Evolutionary conservation across 2,329 filamentous ascomycete species (phyloP).

Genomic region (Colletotrichum sublineola): DNA sequence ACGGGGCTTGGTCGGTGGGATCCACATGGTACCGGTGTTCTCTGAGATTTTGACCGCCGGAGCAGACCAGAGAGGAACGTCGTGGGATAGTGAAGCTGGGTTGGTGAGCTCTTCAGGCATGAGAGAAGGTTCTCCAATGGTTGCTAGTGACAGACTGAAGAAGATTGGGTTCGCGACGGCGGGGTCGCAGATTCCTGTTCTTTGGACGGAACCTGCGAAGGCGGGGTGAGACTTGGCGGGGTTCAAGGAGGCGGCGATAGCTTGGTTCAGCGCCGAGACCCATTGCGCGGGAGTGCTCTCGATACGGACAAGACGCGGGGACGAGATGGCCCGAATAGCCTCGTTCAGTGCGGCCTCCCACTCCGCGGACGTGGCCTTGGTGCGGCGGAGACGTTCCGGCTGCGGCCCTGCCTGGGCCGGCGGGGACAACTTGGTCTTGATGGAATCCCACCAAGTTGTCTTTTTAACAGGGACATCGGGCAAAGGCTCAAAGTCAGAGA

Average conservation of each 20-base stretch:
- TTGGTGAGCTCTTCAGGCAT: not conserved
- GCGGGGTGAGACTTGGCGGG: conserved; percentile 34
- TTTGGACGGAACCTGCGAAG: not conserved
- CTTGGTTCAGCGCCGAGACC: conserved; percentile 39
- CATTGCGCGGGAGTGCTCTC: conserved; percentile 36
- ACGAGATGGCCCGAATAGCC: conserved; percentile 14
- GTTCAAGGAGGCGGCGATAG: conserved; percentile 26
- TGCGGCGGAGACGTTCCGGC: conserved; percentile 19
- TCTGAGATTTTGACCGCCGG: conserved; percentile 6
- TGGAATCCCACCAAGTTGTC: conserved; percentile 40
- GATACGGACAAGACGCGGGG: conserved; percentile 20
- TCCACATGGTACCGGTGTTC: conserved; percentile 27
- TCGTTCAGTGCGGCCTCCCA: conserved; percentile 41
- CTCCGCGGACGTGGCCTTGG: conserved; percentile 29
- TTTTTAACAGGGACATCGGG: conserved; percentile 14
- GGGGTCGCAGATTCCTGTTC: not conserved
- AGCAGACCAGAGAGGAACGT: conserved; percentile 34
- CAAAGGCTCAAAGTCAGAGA: conserved; percentile 34
- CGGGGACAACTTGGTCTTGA: conserved; percentile 1
- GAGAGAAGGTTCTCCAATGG: not conserved
- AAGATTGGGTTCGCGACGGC: conserved; percentile 16
- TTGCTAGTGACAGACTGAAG: not conserved
- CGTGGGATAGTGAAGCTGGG: conserved; percentile 17
- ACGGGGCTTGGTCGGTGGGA: conserved; percentile 14
- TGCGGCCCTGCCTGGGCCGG: not conserved